Evolutionary conservation across 2,329 filamentous ascomycete species (phyloP).

Genomic region (Colletotrichum australisinense): DNA sequence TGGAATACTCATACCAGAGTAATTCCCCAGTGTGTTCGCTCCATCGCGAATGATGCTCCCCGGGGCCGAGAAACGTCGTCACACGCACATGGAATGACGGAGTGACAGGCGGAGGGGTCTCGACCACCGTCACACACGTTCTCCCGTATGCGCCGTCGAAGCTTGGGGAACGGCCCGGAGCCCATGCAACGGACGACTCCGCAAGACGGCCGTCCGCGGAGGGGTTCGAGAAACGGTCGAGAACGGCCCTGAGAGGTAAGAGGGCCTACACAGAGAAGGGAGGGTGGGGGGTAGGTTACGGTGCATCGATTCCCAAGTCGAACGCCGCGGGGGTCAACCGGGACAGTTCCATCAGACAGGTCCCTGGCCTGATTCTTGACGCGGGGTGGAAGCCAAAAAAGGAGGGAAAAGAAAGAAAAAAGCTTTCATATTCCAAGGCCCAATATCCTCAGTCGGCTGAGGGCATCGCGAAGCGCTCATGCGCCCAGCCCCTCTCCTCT

Average conservation of each 20-base stretch:
- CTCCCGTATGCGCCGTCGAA: background rate
- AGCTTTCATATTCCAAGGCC: background rate
- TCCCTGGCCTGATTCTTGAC: background rate
- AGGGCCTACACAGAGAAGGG: background rate
- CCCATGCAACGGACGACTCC: background rate
- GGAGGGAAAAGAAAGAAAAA: background rate
- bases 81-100: background rate
- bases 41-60: background rate
- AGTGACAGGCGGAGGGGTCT: background rate
- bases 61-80: no score
- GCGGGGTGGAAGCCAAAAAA: constrained; percentile 1
- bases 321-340: background rate
- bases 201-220: background rate
- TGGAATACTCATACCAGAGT: background rate
- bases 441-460: background rate
- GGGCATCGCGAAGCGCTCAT: background rate
- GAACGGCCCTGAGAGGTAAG: background rate
- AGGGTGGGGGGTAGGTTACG: background rate
- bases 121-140: background rate
- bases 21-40: no score
- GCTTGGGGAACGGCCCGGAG: background rate
- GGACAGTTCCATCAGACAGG: background rate
- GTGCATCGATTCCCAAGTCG: background rate
- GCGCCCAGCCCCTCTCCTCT: background rate
- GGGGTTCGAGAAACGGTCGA: constrained; percentile 4